These are phyloP conservation scores for Candida dubliniensis DNA, from an alignment of 1,139 yeast genomes.

Conservation along the genomic window DNA sequence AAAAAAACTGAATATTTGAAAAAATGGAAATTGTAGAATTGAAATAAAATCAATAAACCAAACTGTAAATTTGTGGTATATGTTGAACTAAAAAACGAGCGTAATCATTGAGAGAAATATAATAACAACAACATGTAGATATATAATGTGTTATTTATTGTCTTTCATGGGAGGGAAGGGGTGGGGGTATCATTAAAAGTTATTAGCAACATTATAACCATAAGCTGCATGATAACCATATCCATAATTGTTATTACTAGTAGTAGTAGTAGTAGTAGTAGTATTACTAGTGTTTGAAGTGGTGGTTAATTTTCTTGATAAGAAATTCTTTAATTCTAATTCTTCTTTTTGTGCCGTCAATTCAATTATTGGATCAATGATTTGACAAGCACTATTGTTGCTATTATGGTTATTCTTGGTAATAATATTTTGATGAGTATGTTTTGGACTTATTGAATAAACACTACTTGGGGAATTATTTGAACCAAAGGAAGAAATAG, in stretches of 20 bases:
- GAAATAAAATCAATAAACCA: no score
- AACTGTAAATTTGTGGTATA: no score
- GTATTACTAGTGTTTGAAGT: no score
- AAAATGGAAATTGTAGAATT: no score
- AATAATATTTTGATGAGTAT: constrained; percentile 11
- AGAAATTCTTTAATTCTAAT: constrained; percentile 32
- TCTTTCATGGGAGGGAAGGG: no score
- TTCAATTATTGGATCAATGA: constrained; percentile 39
- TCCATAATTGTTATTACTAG: not conserved
- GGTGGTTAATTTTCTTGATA: constrained; percentile 25
- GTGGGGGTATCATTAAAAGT: constrained; percentile 2
- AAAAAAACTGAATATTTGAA: no score
- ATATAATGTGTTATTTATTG: no score
- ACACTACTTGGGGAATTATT: constrained; percentile 7
- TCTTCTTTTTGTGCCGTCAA: constrained; percentile 45
- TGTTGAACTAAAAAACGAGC: no score
- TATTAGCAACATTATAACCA: constrained; percentile 6
- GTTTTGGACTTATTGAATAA: constrained; percentile 6
- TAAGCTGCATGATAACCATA: constrained; percentile 2
- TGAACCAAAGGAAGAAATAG: constrained; percentile 24
- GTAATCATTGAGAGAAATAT: no score
- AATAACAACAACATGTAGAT: no score
- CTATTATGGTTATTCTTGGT: constrained; percentile 4
- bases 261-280: not conserved
- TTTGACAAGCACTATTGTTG: not conserved